These are phyloP conservation scores for Hura crepitans DNA, from an alignment of 441 rosid genomes.

Conservation along the genomic window DNA sequence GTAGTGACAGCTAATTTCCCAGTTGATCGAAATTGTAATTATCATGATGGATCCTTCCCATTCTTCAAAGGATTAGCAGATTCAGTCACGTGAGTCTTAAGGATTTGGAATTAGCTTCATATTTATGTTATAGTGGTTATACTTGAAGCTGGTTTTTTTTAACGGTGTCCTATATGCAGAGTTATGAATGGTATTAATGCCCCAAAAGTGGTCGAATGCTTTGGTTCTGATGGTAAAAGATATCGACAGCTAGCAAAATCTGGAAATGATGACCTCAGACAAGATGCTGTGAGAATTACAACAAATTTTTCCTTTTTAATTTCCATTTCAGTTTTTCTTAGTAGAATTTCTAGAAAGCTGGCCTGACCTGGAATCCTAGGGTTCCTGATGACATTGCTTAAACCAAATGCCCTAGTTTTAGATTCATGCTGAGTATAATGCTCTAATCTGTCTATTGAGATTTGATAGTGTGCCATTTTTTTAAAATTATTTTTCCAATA, in stretches of 20 bases:
- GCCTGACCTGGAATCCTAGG: not conserved
- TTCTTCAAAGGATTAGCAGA: slow-evolving; percentile 81
- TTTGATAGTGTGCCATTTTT: not conserved
- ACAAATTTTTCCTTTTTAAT: not conserved
- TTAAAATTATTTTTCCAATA: slow-evolving; percentile 1
- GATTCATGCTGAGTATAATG: not conserved
- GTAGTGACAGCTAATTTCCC: slow-evolving; percentile 87
- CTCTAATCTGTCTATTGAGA: not conserved
- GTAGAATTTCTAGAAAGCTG: not conserved
- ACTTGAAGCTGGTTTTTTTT: slow-evolving; percentile 14
- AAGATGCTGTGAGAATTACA: slow-evolving; percentile 81
- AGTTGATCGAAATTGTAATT: slow-evolving; percentile 72
- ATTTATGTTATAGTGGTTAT: slow-evolving; percentile 19
- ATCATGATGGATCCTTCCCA: slow-evolving; percentile 81
- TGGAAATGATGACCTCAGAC: slow-evolving; percentile 98
- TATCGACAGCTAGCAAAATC: slow-evolving; percentile 97
- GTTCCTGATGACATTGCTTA: not conserved
- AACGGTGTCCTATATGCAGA: slow-evolving; percentile 42
- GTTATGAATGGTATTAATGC: slow-evolving; percentile 97
- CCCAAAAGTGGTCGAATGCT: slow-evolving; percentile 92
- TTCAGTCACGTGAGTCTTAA: slow-evolving; percentile 54
- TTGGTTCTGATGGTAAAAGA: slow-evolving; percentile 87
- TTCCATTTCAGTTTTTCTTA: not conserved
- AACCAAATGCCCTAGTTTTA: not conserved
- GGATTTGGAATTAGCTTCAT: slow-evolving; percentile 26